These are phyloP conservation scores for Penicillium sp. DNA, from an alignment of 2,329 filamentous ascomycete genomes.

Conservation along the genomic window DNA sequence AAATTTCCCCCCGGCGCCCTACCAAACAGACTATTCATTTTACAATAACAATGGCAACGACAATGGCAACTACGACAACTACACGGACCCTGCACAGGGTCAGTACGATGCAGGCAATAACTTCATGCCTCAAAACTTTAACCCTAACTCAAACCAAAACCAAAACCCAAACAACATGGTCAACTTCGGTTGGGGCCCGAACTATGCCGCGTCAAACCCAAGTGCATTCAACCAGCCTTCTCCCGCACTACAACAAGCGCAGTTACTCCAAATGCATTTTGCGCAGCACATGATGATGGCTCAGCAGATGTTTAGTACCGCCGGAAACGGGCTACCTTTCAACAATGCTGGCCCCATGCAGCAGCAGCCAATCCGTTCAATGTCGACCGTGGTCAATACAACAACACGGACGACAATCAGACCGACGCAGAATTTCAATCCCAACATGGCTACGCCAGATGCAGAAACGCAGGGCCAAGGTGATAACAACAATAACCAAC, in stretches of 20 bases:
- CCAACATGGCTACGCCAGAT: not conserved
- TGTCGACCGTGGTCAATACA: not conserved
- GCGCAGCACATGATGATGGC: constrained; percentile 5
- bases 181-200: constrained; percentile 6
- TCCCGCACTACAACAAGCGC: not conserved
- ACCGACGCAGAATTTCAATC: not conserved
- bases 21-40: not conserved
- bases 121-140: not conserved
- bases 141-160: not conserved
- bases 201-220: not conserved
- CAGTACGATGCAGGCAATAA: not conserved
- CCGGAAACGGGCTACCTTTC: not conserved
- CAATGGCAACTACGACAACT: not conserved
- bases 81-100: not conserved
- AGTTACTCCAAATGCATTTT: constrained; percentile 1
- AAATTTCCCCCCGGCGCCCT: not conserved
- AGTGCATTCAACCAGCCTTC: not conserved
- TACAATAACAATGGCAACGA: not conserved
- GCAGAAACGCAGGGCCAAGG: not conserved
- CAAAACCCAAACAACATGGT: not conserved
- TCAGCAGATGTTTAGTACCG: not conserved
- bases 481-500: too few species aligned
- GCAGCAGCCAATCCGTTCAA: constrained; percentile 1
- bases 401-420: not conserved
- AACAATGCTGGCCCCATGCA: not conserved